Evolutionary conservation across 768 basidiomycete species (phyloP).

Genomic region (Mycena latifolia): DNA sequence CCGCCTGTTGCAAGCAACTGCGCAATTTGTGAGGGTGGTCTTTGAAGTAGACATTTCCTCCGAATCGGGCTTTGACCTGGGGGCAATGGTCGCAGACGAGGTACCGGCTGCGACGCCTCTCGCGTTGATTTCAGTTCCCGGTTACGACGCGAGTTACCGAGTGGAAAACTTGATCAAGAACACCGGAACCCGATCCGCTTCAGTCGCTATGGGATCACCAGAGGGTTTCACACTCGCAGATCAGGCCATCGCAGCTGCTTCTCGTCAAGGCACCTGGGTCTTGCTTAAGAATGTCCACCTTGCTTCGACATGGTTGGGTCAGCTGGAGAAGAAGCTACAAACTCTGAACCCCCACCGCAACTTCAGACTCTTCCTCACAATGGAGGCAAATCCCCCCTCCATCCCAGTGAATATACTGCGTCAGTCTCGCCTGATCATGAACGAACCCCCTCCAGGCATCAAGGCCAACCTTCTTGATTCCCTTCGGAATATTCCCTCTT

Average conservation of each 20-base stretch:
- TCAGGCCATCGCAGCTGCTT: conserved; percentile 93
- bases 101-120: conserved; percentile 86
- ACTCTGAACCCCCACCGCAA: conserved; percentile 89
- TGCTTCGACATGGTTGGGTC: conserved; percentile 95
- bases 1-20: conserved; percentile 86
- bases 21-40: conserved; percentile 77
- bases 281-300: conserved; percentile 98
- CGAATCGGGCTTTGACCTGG: conserved; percentile 82
- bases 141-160: conserved; percentile 98
- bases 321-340: conserved; percentile 96
- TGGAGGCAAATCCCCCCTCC: conserved; percentile 94
- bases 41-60: conserved; percentile 86
- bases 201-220: conserved; percentile 98
- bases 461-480: conserved; percentile 97
- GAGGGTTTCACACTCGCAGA: conserved; percentile 98
- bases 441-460: conserved; percentile 97
- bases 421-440: conserved; percentile 97
- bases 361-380: conserved; percentile 98
- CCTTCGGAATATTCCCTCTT: conserved; percentile 76
- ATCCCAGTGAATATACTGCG: conserved; percentile 98
- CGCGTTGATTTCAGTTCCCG: conserved; percentile 92
- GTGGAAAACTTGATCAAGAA: conserved; percentile 90
- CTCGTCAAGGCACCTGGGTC: conserved; percentile 96
- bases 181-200: conserved; percentile 80
- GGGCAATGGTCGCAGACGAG: conserved; percentile 82